A percentile compares a stretch with the other conserved stretches of the same genome.
These are phyloP conservation scores for Podila verticillata DNA, from an alignment of 192 early-diverging fungal species.

Conservation along the genomic window DNA sequence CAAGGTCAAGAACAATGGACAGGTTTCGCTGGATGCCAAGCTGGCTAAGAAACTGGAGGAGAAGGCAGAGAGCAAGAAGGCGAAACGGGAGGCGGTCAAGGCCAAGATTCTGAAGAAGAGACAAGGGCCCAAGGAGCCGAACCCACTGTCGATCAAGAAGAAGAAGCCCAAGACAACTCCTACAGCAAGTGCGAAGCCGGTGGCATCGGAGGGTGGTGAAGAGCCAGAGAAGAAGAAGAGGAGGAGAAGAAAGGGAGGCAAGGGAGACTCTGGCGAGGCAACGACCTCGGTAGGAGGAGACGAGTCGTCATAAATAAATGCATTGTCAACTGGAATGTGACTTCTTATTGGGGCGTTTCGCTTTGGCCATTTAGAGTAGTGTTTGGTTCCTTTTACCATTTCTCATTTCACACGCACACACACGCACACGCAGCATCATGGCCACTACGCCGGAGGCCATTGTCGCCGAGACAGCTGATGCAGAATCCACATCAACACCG, in stretches of 20 bases:
- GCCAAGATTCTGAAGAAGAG: conserved; percentile 59
- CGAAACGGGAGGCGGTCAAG: conserved; percentile 39
- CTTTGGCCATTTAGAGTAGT: no score
- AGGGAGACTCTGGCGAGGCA: conserved; percentile 9
- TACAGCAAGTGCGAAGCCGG: conserved; percentile 34
- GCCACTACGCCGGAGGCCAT: no score
- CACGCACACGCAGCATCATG: no score
- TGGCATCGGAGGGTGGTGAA: conserved; percentile 3
- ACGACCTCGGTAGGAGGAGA: not conserved
- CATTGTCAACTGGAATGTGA: no score
- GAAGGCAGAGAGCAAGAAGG: conserved; percentile 44
- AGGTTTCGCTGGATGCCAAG: conserved; percentile 31
- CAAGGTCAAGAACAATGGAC: conserved; percentile 55
- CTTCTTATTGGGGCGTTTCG: no score
- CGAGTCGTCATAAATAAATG: conserved; percentile 25
- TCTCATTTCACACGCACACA: no score
- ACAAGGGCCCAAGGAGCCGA: conserved; percentile 84
- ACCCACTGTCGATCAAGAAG: conserved; percentile 91
- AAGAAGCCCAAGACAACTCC: conserved; percentile 32
- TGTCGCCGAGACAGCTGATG: no score
- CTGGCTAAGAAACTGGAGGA: conserved; percentile 58
- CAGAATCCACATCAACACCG: no score
- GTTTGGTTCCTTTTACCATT: no score
- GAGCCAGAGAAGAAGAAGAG: conserved; percentile 40
- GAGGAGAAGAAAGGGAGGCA: conserved; percentile 24